Conservation (phyloP, 208 protist genomes). For the Crithidia thermophila region DNA sequence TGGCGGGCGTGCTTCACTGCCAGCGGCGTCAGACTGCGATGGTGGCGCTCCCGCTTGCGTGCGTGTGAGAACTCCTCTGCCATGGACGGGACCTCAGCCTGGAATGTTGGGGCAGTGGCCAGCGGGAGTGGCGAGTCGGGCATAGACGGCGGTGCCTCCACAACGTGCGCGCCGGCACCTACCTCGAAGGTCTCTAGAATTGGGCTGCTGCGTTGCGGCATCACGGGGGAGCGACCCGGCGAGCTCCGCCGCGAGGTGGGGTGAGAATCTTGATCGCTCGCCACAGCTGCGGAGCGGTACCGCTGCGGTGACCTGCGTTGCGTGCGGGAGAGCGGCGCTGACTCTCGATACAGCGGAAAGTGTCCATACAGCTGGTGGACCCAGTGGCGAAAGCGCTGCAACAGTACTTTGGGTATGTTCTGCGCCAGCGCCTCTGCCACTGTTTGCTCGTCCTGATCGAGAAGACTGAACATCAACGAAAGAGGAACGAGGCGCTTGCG, state of each 20-base stretch:
- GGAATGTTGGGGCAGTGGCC: slow-evolving; percentile 11
- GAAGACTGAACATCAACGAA: slow-evolving; percentile 81
- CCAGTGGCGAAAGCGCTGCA: slow-evolving; percentile 72
- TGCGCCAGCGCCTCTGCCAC: slow-evolving; percentile 64
- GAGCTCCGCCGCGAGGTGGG: slow-evolving; percentile 20
- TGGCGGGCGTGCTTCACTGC: slow-evolving; percentile 10
- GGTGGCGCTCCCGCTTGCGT: slow-evolving; percentile 16
- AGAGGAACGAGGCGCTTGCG: slow-evolving; percentile 75
- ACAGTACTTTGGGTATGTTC: slow-evolving; percentile 52
- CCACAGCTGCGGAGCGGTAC: slow-evolving; percentile 29
- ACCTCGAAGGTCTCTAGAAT: neutral
- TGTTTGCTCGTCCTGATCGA: slow-evolving; percentile 84
- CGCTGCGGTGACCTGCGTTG: slow-evolving; percentile 26
- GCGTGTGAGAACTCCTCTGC: no score
- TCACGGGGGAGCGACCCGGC: slow-evolving; percentile 15
- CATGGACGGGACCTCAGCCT: neutral
- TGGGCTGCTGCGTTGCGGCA: neutral
- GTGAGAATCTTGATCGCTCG: slow-evolving; percentile 28
- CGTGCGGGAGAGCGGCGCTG: neutral
- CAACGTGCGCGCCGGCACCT: neutral
- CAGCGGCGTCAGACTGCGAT: slow-evolving; percentile 14
- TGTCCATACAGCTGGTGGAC: slow-evolving; percentile 67
- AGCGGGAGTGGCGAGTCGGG: slow-evolving; percentile 31
- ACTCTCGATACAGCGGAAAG: slow-evolving; percentile 30
- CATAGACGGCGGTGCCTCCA: neutral